phyloP scores from a whole-genome alignment of 257 asterid species.

The Sherardia arvensis region DNA sequence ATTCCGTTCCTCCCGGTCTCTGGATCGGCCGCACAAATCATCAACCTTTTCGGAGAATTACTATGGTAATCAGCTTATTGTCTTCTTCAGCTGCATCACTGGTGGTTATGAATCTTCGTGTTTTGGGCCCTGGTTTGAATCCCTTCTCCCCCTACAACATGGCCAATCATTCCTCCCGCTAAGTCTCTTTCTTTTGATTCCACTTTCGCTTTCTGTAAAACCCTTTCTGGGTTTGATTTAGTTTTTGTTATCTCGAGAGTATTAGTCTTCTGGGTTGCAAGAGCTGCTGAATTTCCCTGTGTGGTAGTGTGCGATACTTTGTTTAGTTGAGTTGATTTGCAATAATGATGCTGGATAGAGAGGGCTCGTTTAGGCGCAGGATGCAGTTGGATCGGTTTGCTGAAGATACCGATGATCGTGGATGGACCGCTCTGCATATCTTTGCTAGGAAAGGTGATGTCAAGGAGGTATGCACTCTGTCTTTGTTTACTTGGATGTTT shows the following conservation, averaged over 20 bases:
- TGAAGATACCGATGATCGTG: conserved; percentile 75
- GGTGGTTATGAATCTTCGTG: conserved; percentile 60
- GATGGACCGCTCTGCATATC: conserved; percentile 84
- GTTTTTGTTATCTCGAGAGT: too few species aligned
- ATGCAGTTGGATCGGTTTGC: conserved; percentile 34
- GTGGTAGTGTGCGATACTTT: not conserved
- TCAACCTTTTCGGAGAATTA: conserved; percentile 20
- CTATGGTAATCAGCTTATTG: conserved; percentile 40
- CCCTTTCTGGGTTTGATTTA: conserved; percentile 4
- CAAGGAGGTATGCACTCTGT: conserved; percentile 44
- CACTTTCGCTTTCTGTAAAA: not conserved
- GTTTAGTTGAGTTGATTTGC: not conserved
- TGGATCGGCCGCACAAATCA: not conserved
- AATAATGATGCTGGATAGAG: conserved; percentile 46
- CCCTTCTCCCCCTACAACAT: conserved; percentile 76
- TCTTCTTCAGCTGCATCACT: conserved; percentile 38
- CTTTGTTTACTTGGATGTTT: not conserved
- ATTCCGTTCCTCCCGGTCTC: not conserved
- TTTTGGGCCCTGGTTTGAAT: conserved; percentile 93
- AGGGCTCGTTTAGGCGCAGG: conserved; percentile 34
- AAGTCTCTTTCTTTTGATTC: conserved; percentile 15
- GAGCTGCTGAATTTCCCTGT: not conserved
- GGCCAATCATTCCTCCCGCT: conserved; percentile 91
- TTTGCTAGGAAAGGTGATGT: conserved; percentile 79
- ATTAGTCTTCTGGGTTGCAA: not conserved